Base-by-base conservation (phyloP, 768 basidiomycete species). In the Coprinellus aureogranulatus region DNA sequence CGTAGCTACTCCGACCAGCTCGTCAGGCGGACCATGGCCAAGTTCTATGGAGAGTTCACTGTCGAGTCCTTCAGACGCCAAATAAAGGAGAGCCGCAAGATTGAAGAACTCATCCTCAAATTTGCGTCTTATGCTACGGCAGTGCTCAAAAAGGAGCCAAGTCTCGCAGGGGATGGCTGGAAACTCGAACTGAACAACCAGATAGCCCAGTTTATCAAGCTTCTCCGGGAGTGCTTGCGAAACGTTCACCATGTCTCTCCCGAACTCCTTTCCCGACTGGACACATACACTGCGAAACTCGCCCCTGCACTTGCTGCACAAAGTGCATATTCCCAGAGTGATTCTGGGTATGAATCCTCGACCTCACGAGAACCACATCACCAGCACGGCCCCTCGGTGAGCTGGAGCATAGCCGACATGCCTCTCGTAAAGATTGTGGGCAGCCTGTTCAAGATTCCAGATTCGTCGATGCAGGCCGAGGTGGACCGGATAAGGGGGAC, bases 71-170 rank as follows among this genome's bases (percentile, higher is more conserved):
- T 97, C 77, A 86, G 89, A 57, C 82, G 85, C 34, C 90, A 94
- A 65, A 89, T 98, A 85, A 92, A 93, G 72, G 95, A 98, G 70
- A 95, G 92, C 70, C 83, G 97, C 46, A 97, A 96, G 76, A 92
- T 98, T 39, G 97, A 99, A 74, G 94, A 98, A 61, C 87, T 99
- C 54, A 96, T 99, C 58, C 80, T 99, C 52, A 90, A 91, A 81
- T 98, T 98, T 66, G 95, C 95, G 11, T 91, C 94, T 1, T 87
- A 93, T 53, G 91, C 96, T 2, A 93, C 92, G 2, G 81, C 84
- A 26, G 85, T 92, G 9, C 81, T 98, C 59, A 90, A 88, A 81
- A 97, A 97, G 73, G 93, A 95, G 62, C 90, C 90, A 0, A 81
- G 89, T 2, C 76, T 94, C 1, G 81, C 81, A 16, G 89, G 86